Evolutionary conservation across 2,329 filamentous ascomycete species (phyloP).

Genomic region (Nothomitra cinnamomea): DNA sequence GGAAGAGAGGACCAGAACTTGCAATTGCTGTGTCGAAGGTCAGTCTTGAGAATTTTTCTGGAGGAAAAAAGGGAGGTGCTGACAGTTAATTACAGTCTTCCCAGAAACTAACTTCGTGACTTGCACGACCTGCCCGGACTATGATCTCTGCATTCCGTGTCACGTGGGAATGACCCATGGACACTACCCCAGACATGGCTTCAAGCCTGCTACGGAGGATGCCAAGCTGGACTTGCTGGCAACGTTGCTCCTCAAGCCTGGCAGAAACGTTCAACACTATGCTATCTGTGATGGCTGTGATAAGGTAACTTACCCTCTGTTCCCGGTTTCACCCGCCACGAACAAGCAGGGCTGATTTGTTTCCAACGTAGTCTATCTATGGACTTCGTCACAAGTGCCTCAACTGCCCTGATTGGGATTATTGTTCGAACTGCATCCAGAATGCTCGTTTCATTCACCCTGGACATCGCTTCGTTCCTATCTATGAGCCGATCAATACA

Average conservation of each 20-base stretch:
- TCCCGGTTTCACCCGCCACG: background rate
- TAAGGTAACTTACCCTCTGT: conserved; percentile 28
- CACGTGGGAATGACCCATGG: conserved; percentile 63
- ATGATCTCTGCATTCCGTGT: conserved; percentile 76
- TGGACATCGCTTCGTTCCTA: conserved; percentile 70
- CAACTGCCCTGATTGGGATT: conserved; percentile 95
- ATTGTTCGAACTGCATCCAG: conserved; percentile 60
- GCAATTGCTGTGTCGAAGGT: conserved; percentile 50
- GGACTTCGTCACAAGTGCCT: conserved; percentile 94
- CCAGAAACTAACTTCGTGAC: conserved; percentile 67
- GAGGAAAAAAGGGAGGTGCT: background rate
- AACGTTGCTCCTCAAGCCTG: conserved; percentile 52
- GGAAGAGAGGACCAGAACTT: conserved; percentile 24
- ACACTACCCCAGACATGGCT: conserved; percentile 77
- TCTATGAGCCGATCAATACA: conserved; percentile 55
- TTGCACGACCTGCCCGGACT: conserved; percentile 74
- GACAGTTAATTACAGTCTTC: conserved; percentile 8
- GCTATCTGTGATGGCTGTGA: conserved; percentile 94
- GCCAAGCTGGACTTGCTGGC: conserved; percentile 44
- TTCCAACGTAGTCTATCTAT: conserved; percentile 42
- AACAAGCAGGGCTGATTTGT: background rate
- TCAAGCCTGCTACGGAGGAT: conserved; percentile 49
- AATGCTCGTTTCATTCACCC: conserved; percentile 55
- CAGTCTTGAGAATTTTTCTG: conserved; percentile 13
- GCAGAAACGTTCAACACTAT: conserved; percentile 65